Conservation (phyloP, 148 eudicot genomes). For the Vaccinium darrowii region DNA sequence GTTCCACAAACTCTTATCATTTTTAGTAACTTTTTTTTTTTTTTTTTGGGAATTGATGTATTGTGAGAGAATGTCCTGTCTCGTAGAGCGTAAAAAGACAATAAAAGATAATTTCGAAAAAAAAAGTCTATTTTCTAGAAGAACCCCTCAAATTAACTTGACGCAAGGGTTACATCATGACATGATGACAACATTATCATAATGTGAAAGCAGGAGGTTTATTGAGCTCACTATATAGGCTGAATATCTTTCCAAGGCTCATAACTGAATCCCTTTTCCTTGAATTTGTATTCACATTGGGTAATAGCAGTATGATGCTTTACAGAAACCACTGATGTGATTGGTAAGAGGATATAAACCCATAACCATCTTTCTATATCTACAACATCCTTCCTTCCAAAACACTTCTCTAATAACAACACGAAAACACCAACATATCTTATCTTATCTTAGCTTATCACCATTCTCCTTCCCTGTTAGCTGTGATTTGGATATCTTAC, state of each 20-base stretch:
- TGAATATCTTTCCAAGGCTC: neutral
- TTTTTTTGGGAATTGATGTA: too few relatives aligned
- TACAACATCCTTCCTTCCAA: neutral
- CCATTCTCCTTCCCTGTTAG: neutral
- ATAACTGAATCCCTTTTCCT: neutral
- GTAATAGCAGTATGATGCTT: neutral
- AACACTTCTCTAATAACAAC: neutral
- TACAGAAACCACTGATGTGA: conserved; percentile 5
- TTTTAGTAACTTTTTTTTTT: too few relatives aligned
- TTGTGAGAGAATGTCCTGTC: too few relatives aligned
- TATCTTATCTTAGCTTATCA: neutral
- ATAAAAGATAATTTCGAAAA: too few relatives aligned
- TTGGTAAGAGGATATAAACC: neutral
- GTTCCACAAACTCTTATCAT: too few relatives aligned
- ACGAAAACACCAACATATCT: neutral
- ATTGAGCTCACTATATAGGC: neutral
- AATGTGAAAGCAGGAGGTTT: neutral
- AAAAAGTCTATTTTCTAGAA: too few relatives aligned
- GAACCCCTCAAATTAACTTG: neutral
- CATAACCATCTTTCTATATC: neutral
- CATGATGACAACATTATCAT: neutral
- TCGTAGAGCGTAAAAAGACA: too few relatives aligned
- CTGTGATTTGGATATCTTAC: neutral
- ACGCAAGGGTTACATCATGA: neutral
- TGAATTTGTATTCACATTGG: neutral